phyloP scores from a whole-genome alignment of 805 yeast species.

The Tetrapisispora arboricola region DNA sequence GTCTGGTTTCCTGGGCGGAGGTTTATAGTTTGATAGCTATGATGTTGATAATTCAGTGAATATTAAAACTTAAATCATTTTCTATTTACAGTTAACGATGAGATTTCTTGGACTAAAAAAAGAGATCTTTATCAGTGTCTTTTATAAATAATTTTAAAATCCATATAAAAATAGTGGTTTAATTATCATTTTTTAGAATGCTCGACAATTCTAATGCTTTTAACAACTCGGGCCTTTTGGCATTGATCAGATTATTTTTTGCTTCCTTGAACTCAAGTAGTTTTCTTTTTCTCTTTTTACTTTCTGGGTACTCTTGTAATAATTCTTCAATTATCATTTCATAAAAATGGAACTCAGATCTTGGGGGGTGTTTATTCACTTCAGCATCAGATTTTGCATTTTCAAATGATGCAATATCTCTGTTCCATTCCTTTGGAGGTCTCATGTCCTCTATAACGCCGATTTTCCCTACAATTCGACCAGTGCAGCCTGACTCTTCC shows the following conservation, averaged over 20 bases:
- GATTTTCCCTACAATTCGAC: conserved; percentile 43
- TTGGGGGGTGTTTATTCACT: conserved; percentile 41
- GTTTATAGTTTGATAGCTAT: not conserved
- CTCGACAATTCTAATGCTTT: conserved; percentile 52
- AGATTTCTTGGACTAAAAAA: too few relatives aligned
- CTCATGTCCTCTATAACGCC: conserved; percentile 59
- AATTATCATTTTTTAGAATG: conserved; percentile 19
- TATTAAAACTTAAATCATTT: too few relatives aligned
- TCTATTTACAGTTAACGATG: too few relatives aligned
- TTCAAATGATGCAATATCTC: conserved; percentile 12
- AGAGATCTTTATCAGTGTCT: too few relatives aligned
- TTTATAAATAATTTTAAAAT: too few relatives aligned
- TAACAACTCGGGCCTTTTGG: conserved; percentile 58
- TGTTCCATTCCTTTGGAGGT: conserved; percentile 38
- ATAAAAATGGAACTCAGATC: conserved; percentile 81
- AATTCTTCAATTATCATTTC: conserved; percentile 57
- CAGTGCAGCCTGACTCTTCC: conserved; percentile 94
- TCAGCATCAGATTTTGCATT: conserved; percentile 16
- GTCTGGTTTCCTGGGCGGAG: conserved; percentile 53
- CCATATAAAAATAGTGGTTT: not conserved
- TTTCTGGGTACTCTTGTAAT: conserved; percentile 69
- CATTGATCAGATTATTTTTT: conserved; percentile 41
- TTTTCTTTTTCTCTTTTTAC: conserved; percentile 45
- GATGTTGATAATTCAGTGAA: too few relatives aligned
- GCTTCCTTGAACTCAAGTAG: conserved; percentile 74